Base-by-base conservation (phyloP, 208 protist genomes). In the Leishmania mexicana region DNA sequence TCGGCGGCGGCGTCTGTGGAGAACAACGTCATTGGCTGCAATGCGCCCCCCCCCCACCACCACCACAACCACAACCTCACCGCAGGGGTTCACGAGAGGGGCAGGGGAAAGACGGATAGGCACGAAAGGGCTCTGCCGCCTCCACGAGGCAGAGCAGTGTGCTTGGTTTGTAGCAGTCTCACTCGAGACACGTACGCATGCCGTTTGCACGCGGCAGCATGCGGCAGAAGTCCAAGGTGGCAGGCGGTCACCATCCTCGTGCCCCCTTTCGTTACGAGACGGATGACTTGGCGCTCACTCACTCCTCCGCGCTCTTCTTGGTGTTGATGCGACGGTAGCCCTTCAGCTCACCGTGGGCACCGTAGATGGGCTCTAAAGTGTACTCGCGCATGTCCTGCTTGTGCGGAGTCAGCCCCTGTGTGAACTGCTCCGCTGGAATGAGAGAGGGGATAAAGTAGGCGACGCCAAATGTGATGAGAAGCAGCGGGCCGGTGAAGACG, bases 331-430 rank as follows among this genome's bases (percentile, higher is more conserved):
- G 90, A 67, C 94, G 94, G 67, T 97, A 97, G 42, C 88, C 94
- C 58, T 93, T 95, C 17, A 97, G 54, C 17, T 83, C 74, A 35
- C 94, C 91, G 38, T 90, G 85, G 53, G 95, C 90, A 78, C 93
- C 88, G 70, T 96, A 94, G n/a, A 97, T 87, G 7, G 94, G 94
- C 85, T 97, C 92, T 47, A 97, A 65, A 49, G 78, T 90, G 81
- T 97, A 97, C 57, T 92, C 87, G 35, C 77, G 77, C 92, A 97
- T 97, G 79, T 94, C 91, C 49, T 90, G 87, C 75, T 87, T 89
- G 73, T 93, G 89, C 5, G 92, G 92, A 3, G 85, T 91, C 15
- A 94, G 68, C 4, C 92, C 90, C 67, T 93, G 85, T 8, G 90
- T 95, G 67, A 95, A 94, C 80, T 95, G 90, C 84, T 97, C 94